These are phyloP conservation scores for Gnomoniopsis smithogilvyi DNA, from an alignment of 2,329 filamentous ascomycete species.

Conservation along the genomic window DNA sequence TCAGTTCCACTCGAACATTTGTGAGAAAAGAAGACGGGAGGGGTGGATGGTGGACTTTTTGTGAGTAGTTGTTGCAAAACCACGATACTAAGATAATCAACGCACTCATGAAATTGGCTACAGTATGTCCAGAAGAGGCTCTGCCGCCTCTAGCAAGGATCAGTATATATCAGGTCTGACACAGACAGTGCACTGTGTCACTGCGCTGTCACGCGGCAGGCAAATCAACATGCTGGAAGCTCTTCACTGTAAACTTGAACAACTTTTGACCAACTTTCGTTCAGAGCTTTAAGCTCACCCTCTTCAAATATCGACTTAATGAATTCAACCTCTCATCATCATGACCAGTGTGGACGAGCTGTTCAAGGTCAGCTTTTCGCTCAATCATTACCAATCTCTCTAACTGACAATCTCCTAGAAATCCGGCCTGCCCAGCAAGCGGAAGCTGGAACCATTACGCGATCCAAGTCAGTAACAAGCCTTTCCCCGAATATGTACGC, in stretches of 20 bases:
- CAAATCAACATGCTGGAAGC: background rate
- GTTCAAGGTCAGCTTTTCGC: slow-evolving; percentile 44
- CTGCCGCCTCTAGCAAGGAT: background rate
- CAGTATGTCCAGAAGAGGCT: too few species aligned
- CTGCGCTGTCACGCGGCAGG: background rate
- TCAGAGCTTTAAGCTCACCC: background rate
- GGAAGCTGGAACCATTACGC: slow-evolving; percentile 59
- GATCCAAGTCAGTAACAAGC: slow-evolving; percentile 54
- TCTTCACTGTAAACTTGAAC: background rate
- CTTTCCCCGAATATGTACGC: background rate
- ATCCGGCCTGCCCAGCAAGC: slow-evolving; percentile 52
- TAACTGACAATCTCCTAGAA: slow-evolving; percentile 27
- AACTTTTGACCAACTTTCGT: background rate
- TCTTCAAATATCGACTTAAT: background rate
- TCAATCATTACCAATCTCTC: slow-evolving; percentile 8
- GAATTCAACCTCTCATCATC: background rate
- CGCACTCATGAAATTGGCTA: too few species aligned
- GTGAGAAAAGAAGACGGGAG: too few species aligned
- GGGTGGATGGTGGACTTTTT: too few species aligned
- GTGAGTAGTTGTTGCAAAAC: too few species aligned
- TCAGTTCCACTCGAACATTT: background rate
- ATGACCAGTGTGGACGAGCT: slow-evolving; percentile 60
- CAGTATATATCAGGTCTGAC: background rate
- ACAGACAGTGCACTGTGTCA: background rate
- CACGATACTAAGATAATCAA: too few species aligned